These are phyloP conservation scores for Vishniacozyma victoriae DNA, from an alignment of 768 basidiomycete species.

Conservation along the genomic window DNA sequence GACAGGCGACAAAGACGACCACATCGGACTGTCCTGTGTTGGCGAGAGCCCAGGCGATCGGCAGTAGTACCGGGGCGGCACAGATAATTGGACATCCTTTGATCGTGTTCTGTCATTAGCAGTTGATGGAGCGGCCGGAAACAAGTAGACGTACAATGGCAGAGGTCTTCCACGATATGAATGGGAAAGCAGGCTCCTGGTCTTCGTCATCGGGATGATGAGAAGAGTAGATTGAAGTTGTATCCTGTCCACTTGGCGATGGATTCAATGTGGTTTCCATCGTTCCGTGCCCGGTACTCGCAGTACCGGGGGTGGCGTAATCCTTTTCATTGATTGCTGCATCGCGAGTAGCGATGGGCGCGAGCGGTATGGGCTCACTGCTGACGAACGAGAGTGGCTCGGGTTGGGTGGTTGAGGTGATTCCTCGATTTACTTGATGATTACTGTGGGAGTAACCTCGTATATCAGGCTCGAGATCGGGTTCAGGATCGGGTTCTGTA, in stretches of 20 bases:
- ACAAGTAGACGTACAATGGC: no score
- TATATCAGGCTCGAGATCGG: constrained; percentile 24
- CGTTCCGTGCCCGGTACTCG: no score
- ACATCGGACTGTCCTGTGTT: constrained; percentile 45
- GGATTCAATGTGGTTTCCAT: no score
- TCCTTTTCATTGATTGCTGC: not conserved
- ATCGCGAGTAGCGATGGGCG: not conserved
- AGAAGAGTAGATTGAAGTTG: constrained; percentile 5
- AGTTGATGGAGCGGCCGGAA: no score
- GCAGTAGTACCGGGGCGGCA: constrained; percentile 50
- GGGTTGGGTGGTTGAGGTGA: constrained; percentile 4
- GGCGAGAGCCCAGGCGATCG: constrained; percentile 53
- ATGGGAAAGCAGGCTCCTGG: no score
- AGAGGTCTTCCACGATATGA: no score
- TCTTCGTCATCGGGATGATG: no score
- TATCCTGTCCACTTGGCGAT: constrained; percentile 3
- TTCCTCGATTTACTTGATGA: no score
- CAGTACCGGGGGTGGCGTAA: no score
- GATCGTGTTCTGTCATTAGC: constrained; percentile 33
- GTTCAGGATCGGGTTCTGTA: constrained; percentile 25
- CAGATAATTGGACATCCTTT: constrained; percentile 16
- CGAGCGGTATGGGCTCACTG: no score
- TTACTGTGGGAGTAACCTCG: constrained; percentile 2
- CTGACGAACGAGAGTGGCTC: no score
- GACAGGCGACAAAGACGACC: constrained; percentile 53